Percentiles rank a stretch among this genome's conserved stretches.
Evolutionary conservation across 169 alveolate species (phyloP).

Genomic region (Haemoproteus tartakovskyi): DNA sequence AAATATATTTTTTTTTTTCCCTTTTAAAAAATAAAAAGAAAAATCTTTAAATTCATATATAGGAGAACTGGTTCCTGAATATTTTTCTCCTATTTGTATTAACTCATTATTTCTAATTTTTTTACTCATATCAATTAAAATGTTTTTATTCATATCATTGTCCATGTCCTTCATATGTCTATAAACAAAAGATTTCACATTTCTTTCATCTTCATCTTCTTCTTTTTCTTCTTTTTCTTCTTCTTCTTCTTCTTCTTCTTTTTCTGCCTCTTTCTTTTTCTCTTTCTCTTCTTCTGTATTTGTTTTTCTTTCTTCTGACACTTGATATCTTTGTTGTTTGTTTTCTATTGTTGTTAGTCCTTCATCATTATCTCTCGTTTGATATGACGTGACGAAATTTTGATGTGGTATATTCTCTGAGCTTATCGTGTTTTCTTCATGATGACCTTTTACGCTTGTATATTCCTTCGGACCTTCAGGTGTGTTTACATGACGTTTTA

Average conservation of each 20-base stretch:
- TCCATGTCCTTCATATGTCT: slow-evolving; percentile 24
- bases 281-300: not conserved
- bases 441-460: not conserved
- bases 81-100: slow-evolving; percentile 65
- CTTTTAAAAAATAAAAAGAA: slow-evolving; percentile 27
- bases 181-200: slow-evolving; percentile 18
- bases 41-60: slow-evolving; percentile 66
- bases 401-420: too few species aligned
- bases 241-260: not conserved
- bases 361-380: not conserved
- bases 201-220: slow-evolving; percentile 1
- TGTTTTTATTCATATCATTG: slow-evolving; percentile 28
- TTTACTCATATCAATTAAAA: slow-evolving; percentile 48
- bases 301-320: too few species aligned
- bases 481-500: too few species aligned
- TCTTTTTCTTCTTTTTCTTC: not conserved
- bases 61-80: slow-evolving; percentile 34
- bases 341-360: too few species aligned
- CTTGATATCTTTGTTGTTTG: too few species aligned
- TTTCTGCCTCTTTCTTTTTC: not conserved
- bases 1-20: slow-evolving; percentile 58
- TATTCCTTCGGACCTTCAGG: too few species aligned
- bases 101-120: slow-evolving; percentile 56
- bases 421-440: not conserved
- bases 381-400: too few species aligned